These are phyloP conservation scores for Salinomyces thailandicus DNA, from an alignment of 2,329 filamentous ascomycete genomes.

Conservation along the genomic window DNA sequence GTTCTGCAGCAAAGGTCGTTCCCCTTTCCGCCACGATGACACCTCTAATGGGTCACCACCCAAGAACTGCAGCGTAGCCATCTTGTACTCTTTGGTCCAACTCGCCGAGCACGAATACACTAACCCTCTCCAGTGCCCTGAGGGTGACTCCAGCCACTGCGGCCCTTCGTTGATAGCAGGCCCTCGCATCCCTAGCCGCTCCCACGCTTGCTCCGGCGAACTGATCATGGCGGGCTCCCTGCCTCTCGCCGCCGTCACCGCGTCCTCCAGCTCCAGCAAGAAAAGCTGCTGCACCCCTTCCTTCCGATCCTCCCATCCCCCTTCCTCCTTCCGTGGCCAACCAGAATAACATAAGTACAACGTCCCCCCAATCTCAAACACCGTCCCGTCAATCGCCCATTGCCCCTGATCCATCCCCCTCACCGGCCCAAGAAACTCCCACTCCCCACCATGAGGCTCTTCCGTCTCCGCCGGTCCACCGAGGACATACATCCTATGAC, in stretches of 20 bases:
- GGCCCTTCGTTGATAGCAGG: slow-evolving; percentile 33
- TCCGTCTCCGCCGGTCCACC: slow-evolving; percentile 28
- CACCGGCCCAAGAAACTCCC: slow-evolving; percentile 34
- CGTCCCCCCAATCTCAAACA: slow-evolving; percentile 29
- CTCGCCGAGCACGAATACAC: slow-evolving; percentile 37
- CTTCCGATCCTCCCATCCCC: slow-evolving; percentile 11
- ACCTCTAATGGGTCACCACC: slow-evolving; percentile 33
- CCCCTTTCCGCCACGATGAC: slow-evolving; percentile 30
- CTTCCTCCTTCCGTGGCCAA: slow-evolving; percentile 31
- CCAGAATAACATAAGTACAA: slow-evolving; percentile 38
- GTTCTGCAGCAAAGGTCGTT: slow-evolving; percentile 30
- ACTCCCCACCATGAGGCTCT: slow-evolving; percentile 25
- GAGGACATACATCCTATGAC: slow-evolving; percentile 38
- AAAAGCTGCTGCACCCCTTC: slow-evolving; percentile 36
- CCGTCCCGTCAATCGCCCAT: slow-evolving; percentile 41
- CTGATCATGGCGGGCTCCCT: slow-evolving; percentile 30
- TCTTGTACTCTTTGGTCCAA: slow-evolving; percentile 41
- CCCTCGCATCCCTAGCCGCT: slow-evolving; percentile 29
- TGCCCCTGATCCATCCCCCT: slow-evolving; percentile 32
- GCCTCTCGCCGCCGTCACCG: slow-evolving; percentile 28
- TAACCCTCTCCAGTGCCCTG: slow-evolving; percentile 30
- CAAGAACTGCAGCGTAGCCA: slow-evolving; percentile 33
- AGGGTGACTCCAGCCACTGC: slow-evolving; percentile 17
- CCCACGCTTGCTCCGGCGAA: slow-evolving; percentile 31
- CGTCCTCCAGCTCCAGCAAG: slow-evolving; percentile 31